A percentile compares a stretch with the other conserved stretches of the same genome.
Evolutionary conservation across 192 early-diverging fungal species (phyloP).

Genomic region (Glomus cerebriforme): DNA sequence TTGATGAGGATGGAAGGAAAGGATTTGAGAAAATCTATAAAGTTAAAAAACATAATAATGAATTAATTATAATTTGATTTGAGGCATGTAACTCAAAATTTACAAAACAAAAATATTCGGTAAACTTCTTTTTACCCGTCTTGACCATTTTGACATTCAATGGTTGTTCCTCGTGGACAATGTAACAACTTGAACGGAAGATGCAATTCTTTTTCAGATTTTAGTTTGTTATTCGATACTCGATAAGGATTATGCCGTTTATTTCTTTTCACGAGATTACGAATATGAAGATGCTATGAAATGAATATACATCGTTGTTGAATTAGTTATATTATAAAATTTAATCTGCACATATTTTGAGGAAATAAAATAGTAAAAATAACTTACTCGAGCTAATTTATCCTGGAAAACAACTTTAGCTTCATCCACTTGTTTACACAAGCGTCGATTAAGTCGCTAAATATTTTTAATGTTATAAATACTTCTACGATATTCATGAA

Average conservation of each 20-base stretch:
- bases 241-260: neutral
- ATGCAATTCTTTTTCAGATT: conserved; percentile 17
- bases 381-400: conserved; percentile 16
- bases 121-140: conserved; percentile 2
- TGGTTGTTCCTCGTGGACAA: conserved; percentile 9
- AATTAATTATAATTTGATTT: neutral
- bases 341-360: neutral
- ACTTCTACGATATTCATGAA: neutral
- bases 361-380: neutral
- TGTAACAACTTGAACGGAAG: conserved; percentile 22
- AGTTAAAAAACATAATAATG: neutral
- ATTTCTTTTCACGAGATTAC: conserved; percentile 23
- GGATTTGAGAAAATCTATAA: neutral
- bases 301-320: neutral
- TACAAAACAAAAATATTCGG: no score
- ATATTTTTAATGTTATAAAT: neutral
- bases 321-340: neutral
- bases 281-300: conserved; percentile 20
- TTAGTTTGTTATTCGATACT: neutral
- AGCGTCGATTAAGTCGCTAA: conserved; percentile 2
- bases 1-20: conserved; percentile 23
- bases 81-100: neutral
- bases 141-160: neutral
- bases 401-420: conserved; percentile 2
- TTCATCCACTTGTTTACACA: neutral